phyloP scores from a whole-genome alignment of 164 flowering plant species.

The Berberis vulgaris region DNA sequence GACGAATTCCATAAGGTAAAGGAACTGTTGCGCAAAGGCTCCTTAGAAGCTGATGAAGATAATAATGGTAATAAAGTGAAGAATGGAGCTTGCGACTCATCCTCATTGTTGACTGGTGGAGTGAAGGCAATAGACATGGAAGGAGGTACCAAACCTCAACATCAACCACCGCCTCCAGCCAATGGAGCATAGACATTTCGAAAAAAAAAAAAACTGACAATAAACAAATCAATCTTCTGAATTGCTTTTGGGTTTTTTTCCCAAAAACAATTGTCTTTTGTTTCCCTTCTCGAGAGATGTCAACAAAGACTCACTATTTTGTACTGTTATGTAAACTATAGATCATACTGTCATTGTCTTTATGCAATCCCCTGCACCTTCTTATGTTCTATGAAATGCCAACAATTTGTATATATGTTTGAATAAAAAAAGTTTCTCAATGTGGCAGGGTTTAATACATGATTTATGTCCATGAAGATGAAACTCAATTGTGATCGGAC shows the following conservation, averaged over 20 bases:
- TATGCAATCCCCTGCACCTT: too few species aligned
- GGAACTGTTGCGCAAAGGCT: conserved; percentile 54
- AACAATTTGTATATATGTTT: too few species aligned
- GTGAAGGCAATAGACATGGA: conserved; percentile 37
- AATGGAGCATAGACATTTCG: conserved; percentile 14
- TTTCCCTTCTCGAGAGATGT: too few species aligned
- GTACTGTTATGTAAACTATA: too few species aligned
- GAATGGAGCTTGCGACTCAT: conserved; percentile 14
- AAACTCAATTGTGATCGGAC: too few species aligned
- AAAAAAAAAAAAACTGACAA: background rate
- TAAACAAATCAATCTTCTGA: background rate
- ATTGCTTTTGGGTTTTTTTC: background rate
- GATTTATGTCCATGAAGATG: too few species aligned
- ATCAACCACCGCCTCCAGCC: conserved; percentile 9
- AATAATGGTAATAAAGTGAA: conserved; percentile 27
- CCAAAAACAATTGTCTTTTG: too few species aligned
- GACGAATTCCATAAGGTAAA: conserved; percentile 79
- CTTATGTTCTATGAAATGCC: too few species aligned
- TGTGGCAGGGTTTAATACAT: too few species aligned
- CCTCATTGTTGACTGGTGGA: conserved; percentile 37
- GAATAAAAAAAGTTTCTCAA: too few species aligned
- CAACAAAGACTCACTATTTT: too few species aligned
- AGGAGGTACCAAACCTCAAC: conserved; percentile 12
- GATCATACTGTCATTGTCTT: too few species aligned
- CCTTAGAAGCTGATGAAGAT: conserved; percentile 42